Conservation (phyloP, 2,329 filamentous ascomycete genomes). For the Achaetomium macrosporum region DNA sequence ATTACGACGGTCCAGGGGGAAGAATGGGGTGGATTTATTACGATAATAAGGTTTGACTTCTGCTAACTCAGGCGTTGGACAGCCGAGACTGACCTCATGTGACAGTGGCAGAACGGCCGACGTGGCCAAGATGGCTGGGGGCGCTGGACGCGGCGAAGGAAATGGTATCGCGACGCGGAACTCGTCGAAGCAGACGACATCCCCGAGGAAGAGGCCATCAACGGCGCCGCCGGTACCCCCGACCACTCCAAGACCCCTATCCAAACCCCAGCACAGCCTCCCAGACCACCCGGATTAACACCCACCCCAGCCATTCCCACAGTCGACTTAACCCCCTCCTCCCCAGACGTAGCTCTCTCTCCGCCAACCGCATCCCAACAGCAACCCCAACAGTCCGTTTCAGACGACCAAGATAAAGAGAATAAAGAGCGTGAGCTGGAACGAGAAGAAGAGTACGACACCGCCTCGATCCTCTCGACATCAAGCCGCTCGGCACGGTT, state of each 20-base stretch:
- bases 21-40: conserved; percentile 92
- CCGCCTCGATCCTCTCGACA: conserved; percentile 42
- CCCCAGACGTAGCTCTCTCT: conserved; percentile 2
- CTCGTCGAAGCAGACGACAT: conserved; percentile 64
- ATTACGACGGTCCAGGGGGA: conserved; percentile 54
- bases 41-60: conserved; percentile 71
- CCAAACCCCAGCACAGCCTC: neutral
- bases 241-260: conserved; percentile 6
- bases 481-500: conserved; percentile 42
- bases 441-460: conserved; percentile 34
- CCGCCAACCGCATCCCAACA: neutral
- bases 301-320: conserved; percentile 8
- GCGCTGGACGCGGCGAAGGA: conserved; percentile 83
- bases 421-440: neutral
- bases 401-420: neutral
- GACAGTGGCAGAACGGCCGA: conserved; percentile 81
- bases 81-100: conserved; percentile 5
- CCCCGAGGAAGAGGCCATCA: conserved; percentile 30
- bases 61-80: neutral
- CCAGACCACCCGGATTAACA: conserved; percentile 4
- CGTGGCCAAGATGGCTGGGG: conserved; percentile 87
- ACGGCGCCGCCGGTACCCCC: conserved; percentile 38
- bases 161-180: conserved; percentile 96
- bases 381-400: neutral
- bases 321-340: conserved; percentile 8